A percentile compares a stretch with the other conserved stretches of the same genome.
These are phyloP conservation scores for Chernovozyma aurita DNA, from an alignment of 1,139 yeast species.

Conservation along the genomic window DNA sequence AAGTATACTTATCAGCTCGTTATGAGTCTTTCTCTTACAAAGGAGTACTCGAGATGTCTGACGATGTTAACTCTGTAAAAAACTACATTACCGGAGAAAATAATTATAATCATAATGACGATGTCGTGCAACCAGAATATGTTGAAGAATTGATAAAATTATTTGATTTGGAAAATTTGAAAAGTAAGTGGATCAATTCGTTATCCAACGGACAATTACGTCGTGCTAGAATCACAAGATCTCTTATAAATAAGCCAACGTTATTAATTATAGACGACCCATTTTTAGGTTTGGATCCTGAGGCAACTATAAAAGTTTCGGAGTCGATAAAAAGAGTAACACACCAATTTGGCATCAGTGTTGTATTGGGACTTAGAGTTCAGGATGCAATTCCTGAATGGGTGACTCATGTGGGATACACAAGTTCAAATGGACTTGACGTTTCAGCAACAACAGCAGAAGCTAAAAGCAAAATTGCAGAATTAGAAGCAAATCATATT, in stretches of 20 bases:
- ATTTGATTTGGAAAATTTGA: conserved; percentile 53
- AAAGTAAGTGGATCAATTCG: conserved; percentile 76
- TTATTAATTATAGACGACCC: conserved; percentile 83
- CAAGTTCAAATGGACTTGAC: neutral
- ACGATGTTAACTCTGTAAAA: conserved; percentile 67
- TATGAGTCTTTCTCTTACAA: conserved; percentile 71
- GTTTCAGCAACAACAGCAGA: neutral
- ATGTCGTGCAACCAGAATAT: conserved; percentile 15
- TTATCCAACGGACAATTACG: conserved; percentile 92
- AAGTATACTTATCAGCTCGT: conserved; percentile 81
- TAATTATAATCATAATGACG: conserved; percentile 38
- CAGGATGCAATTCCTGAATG: conserved; percentile 77
- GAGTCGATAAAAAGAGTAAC: conserved; percentile 27
- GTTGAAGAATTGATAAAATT: conserved; percentile 42
- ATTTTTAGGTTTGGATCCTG: conserved; percentile 83
- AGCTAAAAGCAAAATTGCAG: neutral
- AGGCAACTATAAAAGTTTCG: conserved; percentile 59
- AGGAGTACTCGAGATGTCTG: conserved; percentile 52
- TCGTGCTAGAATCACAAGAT: conserved; percentile 79
- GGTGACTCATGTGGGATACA: conserved; percentile 64
- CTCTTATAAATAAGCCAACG: conserved; percentile 61
- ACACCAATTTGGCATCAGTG: conserved; percentile 21
- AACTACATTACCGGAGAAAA: conserved; percentile 53
- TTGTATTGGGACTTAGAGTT: conserved; percentile 69
- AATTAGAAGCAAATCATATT: too few relatives aligned